phyloP scores from a whole-genome alignment of 78 protist species.

The Dictyostelium firmibasis region DNA sequence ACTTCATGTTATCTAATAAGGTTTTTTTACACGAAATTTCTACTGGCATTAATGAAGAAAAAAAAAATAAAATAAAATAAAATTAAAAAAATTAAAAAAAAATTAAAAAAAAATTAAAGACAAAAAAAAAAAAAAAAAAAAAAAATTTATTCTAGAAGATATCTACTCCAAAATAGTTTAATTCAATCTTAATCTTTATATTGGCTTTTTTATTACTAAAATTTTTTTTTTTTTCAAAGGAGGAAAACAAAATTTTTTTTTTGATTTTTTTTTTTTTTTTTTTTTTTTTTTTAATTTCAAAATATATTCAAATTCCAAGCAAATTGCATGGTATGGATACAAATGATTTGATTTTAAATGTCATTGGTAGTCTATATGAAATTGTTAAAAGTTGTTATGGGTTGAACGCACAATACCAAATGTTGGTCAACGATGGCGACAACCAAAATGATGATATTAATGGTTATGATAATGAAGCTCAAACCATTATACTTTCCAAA shows the following conservation, averaged over 20 bases:
- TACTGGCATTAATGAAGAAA: too few species aligned
- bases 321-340: background rate
- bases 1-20: background rate
- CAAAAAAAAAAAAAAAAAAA: background rate
- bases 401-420: constrained; percentile 10
- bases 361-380: background rate
- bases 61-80: too few species aligned
- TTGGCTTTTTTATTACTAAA: background rate
- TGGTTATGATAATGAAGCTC: background rate
- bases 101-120: background rate
- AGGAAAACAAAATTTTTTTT: too few species aligned
- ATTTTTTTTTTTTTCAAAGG: background rate
- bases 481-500: constrained; percentile 8
- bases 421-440: background rate
- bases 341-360: background rate
- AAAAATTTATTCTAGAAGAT: too few species aligned
- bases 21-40: background rate
- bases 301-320: background rate
- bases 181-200: background rate
- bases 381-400: constrained; percentile 40
- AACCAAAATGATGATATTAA: background rate
- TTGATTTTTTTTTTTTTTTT: background rate
- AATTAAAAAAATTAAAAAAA: too few species aligned
- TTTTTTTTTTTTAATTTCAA: background rate
- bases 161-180: too few species aligned